Evolutionary conservation across 2,329 filamentous ascomycete species (phyloP), one percentile per base, ranked within the genome.

Genomic region (Intubia oerlemansii): DNA sequence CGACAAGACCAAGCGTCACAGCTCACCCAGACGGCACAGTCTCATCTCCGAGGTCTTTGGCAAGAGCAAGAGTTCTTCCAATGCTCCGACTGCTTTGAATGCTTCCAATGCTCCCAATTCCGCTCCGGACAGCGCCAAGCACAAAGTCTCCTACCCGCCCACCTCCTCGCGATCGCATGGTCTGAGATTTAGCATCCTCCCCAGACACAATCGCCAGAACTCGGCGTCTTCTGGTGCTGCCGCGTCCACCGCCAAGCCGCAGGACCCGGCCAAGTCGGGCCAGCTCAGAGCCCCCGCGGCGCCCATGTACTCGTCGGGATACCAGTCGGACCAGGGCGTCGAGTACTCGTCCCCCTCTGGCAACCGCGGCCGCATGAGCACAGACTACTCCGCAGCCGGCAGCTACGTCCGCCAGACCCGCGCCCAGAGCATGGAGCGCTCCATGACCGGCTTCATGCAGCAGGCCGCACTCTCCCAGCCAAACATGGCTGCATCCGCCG

Each of bases 101-200:
- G n/a, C n/a, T n/a, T n/a, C n/a, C n/a, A n/a, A n/a, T n/a, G n/a
- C n/a, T n/a, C n/a, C n/a, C n/a, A n/a, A n/a, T n/a, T n/a, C n/a
- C n/a, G n/a, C n/a, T n/a, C n/a, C n/a, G n/a, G n/a, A n/a, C n/a
- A n/a, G 15, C 9, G 17, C 5, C 7, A 25, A 15, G n/a, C n/a
- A 28, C 12, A 36, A 36, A 13, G 13, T 28, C 14, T 34, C 31
- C 7, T 43, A 41, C 20, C 45, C 45, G 3, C 45, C 44, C 1
- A 42, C 43, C 0, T 41, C 46, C 11, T 49, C 47, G 6, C 41
- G 44, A 15, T 44, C 44, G 8, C 43, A 42, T 10, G 42, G 39
- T 27, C 27, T 48, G 17, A 42, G 40, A n/a, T 39, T 38, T 10
- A 32, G 28, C 16, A 32, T 35, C 1, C 25, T 32, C 8, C 24